Evolutionary conservation across 257 asterid genomes (phyloP).

Genomic region (Gentiana dahurica): DNA sequence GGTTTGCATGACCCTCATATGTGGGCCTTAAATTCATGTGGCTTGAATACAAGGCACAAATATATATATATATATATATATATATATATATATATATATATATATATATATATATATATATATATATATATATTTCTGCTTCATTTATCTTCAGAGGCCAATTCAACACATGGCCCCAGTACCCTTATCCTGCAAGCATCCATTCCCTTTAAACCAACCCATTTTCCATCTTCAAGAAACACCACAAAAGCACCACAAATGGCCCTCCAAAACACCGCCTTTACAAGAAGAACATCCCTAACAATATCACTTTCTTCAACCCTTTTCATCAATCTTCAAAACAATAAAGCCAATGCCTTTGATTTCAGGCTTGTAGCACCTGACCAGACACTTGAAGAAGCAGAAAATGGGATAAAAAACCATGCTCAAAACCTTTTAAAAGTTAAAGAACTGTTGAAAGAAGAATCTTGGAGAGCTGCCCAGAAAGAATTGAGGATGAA

Average conservation of each 20-base stretch:
- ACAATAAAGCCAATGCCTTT: conserved; percentile 21
- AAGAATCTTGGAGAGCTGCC: conserved; percentile 53
- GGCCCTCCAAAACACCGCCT: conserved; percentile 6
- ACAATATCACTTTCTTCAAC: conserved; percentile 3
- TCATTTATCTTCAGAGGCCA: background rate
- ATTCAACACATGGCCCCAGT: conserved; percentile 10
- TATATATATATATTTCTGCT: background rate
- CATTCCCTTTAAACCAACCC: background rate
- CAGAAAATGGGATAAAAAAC: conserved; percentile 27
- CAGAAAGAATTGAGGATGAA: conserved; percentile 39
- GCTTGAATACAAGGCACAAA: too few relatives aligned
- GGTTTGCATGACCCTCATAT: too few relatives aligned
- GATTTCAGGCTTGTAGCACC: conserved; percentile 57
- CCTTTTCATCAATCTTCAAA: conserved; percentile 8
- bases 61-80: too few relatives aligned
- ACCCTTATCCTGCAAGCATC: conserved; percentile 12
- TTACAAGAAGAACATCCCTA: conserved; percentile 25
- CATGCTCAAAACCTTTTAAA: conserved; percentile 31
- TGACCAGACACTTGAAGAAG: conserved; percentile 59
- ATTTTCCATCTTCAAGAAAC: conserved; percentile 6
- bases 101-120: background rate
- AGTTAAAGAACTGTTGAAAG: conserved; percentile 38
- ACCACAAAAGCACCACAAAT: conserved; percentile 13
- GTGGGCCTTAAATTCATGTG: too few relatives aligned
- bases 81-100: too few relatives aligned